These are phyloP conservation scores for Paramarasmius palmivorus DNA, from an alignment of 1,284 basidiomycete species.

Conservation along the genomic window DNA sequence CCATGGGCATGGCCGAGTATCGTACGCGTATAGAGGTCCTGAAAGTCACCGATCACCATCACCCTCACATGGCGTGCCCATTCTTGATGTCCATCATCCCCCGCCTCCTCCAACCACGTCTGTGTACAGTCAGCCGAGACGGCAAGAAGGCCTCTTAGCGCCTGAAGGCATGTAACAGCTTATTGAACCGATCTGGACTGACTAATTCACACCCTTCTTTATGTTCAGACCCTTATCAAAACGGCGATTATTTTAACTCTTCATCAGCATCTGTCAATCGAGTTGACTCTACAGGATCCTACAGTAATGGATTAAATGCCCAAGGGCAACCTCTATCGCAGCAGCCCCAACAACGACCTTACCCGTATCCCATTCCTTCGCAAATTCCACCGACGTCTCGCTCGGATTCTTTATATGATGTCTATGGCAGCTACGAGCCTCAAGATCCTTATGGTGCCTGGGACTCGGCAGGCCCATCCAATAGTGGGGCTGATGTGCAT, in stretches of 20 bases:
- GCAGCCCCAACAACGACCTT: background rate
- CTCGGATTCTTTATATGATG: no score
- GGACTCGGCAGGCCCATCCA: conserved; percentile 23
- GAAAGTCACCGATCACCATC: background rate
- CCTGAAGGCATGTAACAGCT: background rate
- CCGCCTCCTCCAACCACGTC: background rate
- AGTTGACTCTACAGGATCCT: conserved; percentile 9
- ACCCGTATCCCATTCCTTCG: conserved; percentile 5
- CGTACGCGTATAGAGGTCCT: background rate
- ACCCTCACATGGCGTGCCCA: background rate
- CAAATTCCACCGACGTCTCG: background rate
- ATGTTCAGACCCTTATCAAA: background rate
- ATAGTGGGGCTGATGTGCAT: conserved; percentile 16
- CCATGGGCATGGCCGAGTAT: background rate
- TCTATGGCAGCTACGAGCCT: background rate
- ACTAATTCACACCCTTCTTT: background rate
- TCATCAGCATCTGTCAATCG: conserved; percentile 4
- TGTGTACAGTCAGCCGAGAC: background rate
- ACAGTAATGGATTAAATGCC: conserved; percentile 11
- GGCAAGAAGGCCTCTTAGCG: background rate
- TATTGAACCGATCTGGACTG: background rate
- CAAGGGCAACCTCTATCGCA: conserved; percentile 9
- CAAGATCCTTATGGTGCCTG: conserved; percentile 1
- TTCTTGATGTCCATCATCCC: background rate
- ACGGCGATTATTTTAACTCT: background rate